Evolutionary conservation across 306 rosid genomes (phyloP), one percentile per base, ranked within the genome.

Genomic region (Hippophae tibetana): DNA sequence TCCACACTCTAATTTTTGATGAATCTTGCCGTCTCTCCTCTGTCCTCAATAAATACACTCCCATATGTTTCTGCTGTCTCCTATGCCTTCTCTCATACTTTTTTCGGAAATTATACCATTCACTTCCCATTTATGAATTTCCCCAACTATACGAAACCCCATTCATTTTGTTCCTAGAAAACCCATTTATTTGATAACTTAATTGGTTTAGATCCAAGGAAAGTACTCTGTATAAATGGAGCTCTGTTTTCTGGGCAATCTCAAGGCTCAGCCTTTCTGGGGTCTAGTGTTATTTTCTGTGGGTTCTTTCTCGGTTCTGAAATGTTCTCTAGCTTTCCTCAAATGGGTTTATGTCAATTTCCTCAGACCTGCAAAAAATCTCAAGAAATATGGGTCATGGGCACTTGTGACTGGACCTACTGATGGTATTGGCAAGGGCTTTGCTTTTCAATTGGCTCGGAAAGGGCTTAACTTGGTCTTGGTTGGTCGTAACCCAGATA

Each of bases 401-500:
- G 95, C 90, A 0, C 54, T 89, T 13, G 79, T 89, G 4, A 86
- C 95, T 0, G 90, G 95, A n/a, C 95, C 95, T 63, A 83, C 95
- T 5, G 95, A 84, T 31, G 95, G 95, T 56, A 81, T 89, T 50
- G 96, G 96, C 47, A 89, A 79, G 44, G 83, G 76, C 68, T 89
- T 82, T 56, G 90, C 94, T 3, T 89, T 85, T 52, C 74, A 85
- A 56, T 67, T 89, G 43, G 94, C 96, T 10, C 83, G 86, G 8
- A 76, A 68, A 13, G 86, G 94, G 14, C 66, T 89, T 50, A 89
- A 83, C 71, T 81, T 89, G 31, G 58, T 85, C 42, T 52, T 89
- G 23, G 97, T 93, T 7, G 99, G 90, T 40, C 89, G 99, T 5
- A 93, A 74, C 72, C 90, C 97, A 2, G 81, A 74, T 1, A 93